Evolutionary conservation across 2,329 filamentous ascomycete species (phyloP).

Genomic region (Nigrospora sphaerica): DNA sequence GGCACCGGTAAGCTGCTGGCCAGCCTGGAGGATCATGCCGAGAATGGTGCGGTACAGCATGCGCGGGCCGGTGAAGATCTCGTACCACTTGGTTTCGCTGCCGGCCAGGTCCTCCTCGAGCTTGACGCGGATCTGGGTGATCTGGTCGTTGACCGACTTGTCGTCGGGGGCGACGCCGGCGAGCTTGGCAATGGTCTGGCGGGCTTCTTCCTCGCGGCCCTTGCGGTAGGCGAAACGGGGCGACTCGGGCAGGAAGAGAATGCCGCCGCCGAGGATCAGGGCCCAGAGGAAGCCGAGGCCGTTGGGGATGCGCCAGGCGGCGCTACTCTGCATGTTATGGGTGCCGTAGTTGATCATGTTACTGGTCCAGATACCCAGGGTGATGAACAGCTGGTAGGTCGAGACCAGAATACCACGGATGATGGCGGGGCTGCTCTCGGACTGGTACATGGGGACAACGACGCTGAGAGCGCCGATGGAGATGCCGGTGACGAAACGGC

Average conservation of each 20-base stretch:
- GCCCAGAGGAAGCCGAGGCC: constrained; percentile 50
- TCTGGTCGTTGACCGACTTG: constrained; percentile 35
- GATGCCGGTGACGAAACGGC: constrained; percentile 58
- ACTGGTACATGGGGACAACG: constrained; percentile 62
- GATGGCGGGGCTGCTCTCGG: constrained; percentile 56
- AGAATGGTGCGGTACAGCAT: constrained; percentile 59
- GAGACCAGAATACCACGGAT: constrained; percentile 58
- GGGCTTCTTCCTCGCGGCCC: constrained; percentile 40
- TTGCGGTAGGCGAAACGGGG: constrained; percentile 43
- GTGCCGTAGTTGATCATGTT: constrained; percentile 58
- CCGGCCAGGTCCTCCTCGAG: constrained; percentile 37
- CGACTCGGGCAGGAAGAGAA: constrained; percentile 47
- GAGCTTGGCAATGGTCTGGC: constrained; percentile 38
- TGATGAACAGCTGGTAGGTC: constrained; percentile 64
- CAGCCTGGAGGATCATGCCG: constrained; percentile 55
- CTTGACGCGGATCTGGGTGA: constrained; percentile 44
- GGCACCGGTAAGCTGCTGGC: constrained; percentile 62
- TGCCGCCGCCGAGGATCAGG: constrained; percentile 39
- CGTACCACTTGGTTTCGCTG: constrained; percentile 40
- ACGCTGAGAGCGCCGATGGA: constrained; percentile 60
- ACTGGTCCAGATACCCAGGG: constrained; percentile 55
- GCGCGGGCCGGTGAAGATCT: constrained; percentile 61
- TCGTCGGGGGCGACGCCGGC: constrained; percentile 32
- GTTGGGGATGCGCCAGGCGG: constrained; percentile 57
- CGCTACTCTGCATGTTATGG: constrained; percentile 32